A percentile compares a stretch with the other conserved stretches of the same genome.
Evolutionary conservation across 1,284 basidiomycete genomes (phyloP).

Genomic region (Phlebopus sp.): DNA sequence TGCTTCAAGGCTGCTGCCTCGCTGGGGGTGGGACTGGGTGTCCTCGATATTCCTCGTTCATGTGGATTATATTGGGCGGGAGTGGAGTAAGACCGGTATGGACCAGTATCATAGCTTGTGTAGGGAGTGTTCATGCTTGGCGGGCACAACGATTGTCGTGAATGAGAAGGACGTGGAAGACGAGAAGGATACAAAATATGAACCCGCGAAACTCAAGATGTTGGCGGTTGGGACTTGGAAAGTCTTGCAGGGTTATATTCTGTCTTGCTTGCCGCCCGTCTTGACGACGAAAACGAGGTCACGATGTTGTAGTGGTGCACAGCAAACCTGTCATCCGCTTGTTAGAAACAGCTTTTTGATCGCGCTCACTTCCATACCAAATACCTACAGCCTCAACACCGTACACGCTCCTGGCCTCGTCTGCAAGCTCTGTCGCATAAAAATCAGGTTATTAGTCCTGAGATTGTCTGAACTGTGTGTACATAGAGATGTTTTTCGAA

Average conservation of each 20-base stretch:
- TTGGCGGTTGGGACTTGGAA: background rate
- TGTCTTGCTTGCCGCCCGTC: background rate
- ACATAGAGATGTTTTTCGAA: background rate
- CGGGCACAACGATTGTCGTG: background rate
- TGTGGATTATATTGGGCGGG: constrained; percentile 12
- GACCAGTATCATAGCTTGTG: constrained; percentile 1
- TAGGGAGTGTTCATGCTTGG: constrained; percentile 20
- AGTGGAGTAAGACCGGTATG: constrained; percentile 10
- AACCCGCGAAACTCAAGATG: constrained; percentile 7
- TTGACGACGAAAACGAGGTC: constrained; percentile 2
- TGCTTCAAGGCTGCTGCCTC: constrained; percentile 44
- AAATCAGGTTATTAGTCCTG: background rate
- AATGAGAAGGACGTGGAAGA: background rate
- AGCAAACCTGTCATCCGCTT: background rate
- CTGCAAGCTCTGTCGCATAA: no score
- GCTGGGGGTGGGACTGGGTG: constrained; percentile 62
- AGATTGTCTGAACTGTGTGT: background rate
- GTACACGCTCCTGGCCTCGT: no score
- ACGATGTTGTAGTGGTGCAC: constrained; percentile 1
- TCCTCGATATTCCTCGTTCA: constrained; percentile 30
- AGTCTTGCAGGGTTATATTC: background rate
- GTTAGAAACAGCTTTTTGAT: background rate
- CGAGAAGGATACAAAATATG: background rate
- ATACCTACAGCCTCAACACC: background rate
- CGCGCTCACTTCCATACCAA: background rate